These are phyloP conservation scores for Rhizopus arrhizus DNA, from an alignment of 371 early-diverging fungal genomes.

Conservation along the genomic window DNA sequence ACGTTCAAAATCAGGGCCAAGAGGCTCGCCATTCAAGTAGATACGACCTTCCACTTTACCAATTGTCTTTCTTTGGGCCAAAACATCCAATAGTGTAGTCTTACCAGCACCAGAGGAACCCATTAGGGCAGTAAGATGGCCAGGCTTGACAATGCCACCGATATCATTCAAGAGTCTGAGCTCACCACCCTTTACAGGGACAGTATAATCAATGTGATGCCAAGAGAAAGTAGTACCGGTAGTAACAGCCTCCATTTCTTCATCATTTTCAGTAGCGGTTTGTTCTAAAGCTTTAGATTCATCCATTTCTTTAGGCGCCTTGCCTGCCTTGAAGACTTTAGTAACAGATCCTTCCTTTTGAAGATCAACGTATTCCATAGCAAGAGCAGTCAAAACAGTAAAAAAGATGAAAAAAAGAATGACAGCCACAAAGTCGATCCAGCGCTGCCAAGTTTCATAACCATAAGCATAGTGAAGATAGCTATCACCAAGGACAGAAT, in stretches of 20 bases:
- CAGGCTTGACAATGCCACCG: conserved; percentile 58
- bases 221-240: conserved; percentile 61
- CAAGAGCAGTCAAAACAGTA: conserved; percentile 50
- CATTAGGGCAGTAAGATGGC: conserved; percentile 80
- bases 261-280: conserved; percentile 30
- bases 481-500: conserved; percentile 50
- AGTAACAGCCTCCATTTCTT: conserved; percentile 40
- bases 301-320: conserved; percentile 33
- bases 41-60: conserved; percentile 77
- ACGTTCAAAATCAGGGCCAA: conserved; percentile 66
- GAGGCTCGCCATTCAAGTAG: conserved; percentile 62
- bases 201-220: conserved; percentile 61
- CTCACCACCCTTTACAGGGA: conserved; percentile 60
- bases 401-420: conserved; percentile 60
- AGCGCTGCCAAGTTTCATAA: conserved; percentile 49
- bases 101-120: conserved; percentile 91
- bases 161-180: conserved; percentile 58
- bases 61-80: conserved; percentile 78
- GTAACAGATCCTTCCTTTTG: conserved; percentile 57
- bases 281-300: conserved; percentile 24
- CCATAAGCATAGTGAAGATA: conserved; percentile 50
- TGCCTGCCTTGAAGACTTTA: conserved; percentile 58
- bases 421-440: conserved; percentile 64
- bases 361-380: conserved; percentile 58
- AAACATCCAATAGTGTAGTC: conserved; percentile 84